These are phyloP conservation scores for Xylaria polymorpha DNA, from an alignment of 2,329 filamentous ascomycete species.

Conservation along the genomic window DNA sequence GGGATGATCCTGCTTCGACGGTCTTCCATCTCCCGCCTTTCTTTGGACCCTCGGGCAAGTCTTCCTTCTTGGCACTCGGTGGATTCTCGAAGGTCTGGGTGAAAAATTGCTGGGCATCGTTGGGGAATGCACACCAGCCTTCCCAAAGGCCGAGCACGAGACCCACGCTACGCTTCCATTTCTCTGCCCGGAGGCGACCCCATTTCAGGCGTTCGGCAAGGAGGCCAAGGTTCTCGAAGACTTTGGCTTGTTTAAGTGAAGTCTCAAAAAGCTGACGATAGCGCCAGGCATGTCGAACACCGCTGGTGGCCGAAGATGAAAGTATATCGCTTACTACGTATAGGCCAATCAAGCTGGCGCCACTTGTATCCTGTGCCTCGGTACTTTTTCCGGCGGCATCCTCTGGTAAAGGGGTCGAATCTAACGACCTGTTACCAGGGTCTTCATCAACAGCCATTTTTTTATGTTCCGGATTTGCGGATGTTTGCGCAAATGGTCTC, in stretches of 20 bases:
- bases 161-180: conserved; percentile 82
- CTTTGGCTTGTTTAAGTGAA: conserved; percentile 72
- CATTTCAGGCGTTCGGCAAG: conserved; percentile 78
- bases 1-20: conserved; percentile 57
- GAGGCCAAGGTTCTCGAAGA: conserved; percentile 78
- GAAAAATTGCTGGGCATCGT: conserved; percentile 78
- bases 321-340: conserved; percentile 84
- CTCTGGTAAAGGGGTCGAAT: conserved; percentile 53
- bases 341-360: conserved; percentile 80
- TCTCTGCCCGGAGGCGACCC: conserved; percentile 84
- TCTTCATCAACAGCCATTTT: conserved; percentile 54
- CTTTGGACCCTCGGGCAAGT: conserved; percentile 50
- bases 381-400: conserved; percentile 55
- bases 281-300: conserved; percentile 86
- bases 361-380: conserved; percentile 71
- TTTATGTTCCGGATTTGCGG: conserved; percentile 71
- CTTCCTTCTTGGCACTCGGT: conserved; percentile 61
- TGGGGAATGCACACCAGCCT: conserved; percentile 78
- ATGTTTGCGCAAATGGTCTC: conserved; percentile 78
- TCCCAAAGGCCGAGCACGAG: conserved; percentile 78
- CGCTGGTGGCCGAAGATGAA: conserved; percentile 79
- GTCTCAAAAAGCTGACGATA: conserved; percentile 84
- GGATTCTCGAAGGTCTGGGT: conserved; percentile 77
- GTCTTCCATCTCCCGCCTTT: conserved; percentile 62
- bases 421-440: conserved; percentile 51